Conservation (phyloP, 352 stramenopile genomes). For the Globisporangium ultimum region DNA sequence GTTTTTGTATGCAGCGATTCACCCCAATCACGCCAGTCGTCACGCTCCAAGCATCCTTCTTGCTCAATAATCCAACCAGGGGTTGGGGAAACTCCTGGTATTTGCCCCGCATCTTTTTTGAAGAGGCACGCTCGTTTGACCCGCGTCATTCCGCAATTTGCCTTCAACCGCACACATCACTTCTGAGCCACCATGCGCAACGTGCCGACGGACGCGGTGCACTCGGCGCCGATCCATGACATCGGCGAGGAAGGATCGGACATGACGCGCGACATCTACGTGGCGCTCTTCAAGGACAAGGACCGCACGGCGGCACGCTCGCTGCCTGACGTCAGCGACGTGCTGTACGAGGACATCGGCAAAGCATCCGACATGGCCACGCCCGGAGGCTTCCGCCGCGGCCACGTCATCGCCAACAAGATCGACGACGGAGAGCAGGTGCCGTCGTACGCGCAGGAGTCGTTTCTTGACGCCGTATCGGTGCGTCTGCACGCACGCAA, state of each 20-base stretch:
- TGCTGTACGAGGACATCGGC: constrained; percentile 54
- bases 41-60: too few relatives aligned
- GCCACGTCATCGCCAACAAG: constrained; percentile 44
- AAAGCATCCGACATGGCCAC: constrained; percentile 53
- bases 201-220: not conserved
- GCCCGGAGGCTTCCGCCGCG: constrained; percentile 50
- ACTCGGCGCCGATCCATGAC: constrained; percentile 39
- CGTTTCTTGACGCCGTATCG: constrained; percentile 42
- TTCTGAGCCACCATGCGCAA: too few relatives aligned
- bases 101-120: too few relatives aligned
- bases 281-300: constrained; percentile 55
- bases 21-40: too few relatives aligned
- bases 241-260: constrained; percentile 56
- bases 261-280: constrained; percentile 70
- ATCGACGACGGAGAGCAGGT: constrained; percentile 26
- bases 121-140: too few relatives aligned
- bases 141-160: too few relatives aligned
- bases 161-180: not conserved
- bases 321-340: constrained; percentile 49
- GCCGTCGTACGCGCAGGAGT: constrained; percentile 39
- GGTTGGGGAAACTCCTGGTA: too few relatives aligned
- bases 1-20: too few relatives aligned
- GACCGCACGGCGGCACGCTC: constrained; percentile 39
- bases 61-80: too few relatives aligned
- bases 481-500: constrained; percentile 12